Evolutionary conservation across 352 stramenopile species (phyloP).

Genomic region (Globisporangium takayamanum): DNA sequence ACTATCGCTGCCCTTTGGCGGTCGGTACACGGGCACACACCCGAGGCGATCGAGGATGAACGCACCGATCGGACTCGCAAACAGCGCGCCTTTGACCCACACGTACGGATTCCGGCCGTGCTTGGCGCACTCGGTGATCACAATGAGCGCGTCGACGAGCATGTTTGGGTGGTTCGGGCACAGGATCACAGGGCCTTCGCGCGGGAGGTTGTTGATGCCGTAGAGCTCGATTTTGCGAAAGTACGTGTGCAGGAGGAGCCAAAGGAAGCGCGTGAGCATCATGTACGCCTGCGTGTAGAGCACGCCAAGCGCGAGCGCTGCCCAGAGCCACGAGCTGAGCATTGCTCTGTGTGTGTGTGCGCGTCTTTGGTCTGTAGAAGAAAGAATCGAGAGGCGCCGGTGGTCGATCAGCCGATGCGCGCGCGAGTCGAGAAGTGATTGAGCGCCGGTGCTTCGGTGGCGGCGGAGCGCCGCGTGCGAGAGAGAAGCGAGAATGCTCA

Average conservation of each 20-base stretch:
- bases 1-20: conserved; percentile 27
- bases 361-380: not conserved
- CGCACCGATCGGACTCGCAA: conserved; percentile 39
- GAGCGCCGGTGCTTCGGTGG: too few relatives aligned
- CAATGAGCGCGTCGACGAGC: conserved; percentile 71
- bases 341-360: conserved; percentile 1
- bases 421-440: too few relatives aligned
- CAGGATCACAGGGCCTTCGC: conserved; percentile 69
- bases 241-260: conserved; percentile 64
- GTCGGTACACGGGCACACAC: conserved; percentile 62
- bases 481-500: too few relatives aligned
- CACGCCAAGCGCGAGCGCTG: conserved; percentile 38
- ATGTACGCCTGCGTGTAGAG: conserved; percentile 48
- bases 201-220: conserved; percentile 73
- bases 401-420: not conserved
- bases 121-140: conserved; percentile 59
- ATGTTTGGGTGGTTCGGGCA: conserved; percentile 82
- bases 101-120: conserved; percentile 55
- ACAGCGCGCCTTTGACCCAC: conserved; percentile 75
- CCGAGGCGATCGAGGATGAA: conserved; percentile 46
- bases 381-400: not conserved
- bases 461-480: too few relatives aligned
- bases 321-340: conserved; percentile 30
- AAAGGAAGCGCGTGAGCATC: conserved; percentile 59
- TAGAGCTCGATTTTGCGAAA: conserved; percentile 76